Evolutionary conservation across 1,139 yeast species (phyloP).

Genomic region (Saccharomycopsis hybrid): DNA sequence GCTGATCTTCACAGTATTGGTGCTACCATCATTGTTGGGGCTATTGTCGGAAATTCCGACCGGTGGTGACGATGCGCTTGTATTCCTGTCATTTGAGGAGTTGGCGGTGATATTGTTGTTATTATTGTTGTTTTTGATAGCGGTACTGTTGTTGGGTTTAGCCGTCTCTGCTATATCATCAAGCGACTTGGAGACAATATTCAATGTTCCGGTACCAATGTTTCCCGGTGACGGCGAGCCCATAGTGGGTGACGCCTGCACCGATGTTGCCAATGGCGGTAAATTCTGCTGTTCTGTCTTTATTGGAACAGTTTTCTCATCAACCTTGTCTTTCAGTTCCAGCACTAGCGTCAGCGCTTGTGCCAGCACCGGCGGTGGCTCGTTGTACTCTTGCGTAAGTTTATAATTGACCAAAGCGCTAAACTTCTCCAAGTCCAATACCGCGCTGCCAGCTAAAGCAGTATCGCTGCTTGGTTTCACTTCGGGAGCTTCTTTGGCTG

Average conservation of each 20-base stretch:
- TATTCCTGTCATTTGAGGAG: too few species aligned
- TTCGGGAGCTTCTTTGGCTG: neutral
- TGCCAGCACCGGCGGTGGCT: too few species aligned
- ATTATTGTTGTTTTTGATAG: neutral
- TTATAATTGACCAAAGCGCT: neutral
- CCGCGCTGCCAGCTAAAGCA: neutral
- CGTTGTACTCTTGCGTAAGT: too few species aligned
- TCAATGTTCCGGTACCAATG: neutral
- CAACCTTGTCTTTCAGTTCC: too few species aligned
- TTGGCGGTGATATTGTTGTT: slow-evolving; percentile 22
- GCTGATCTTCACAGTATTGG: slow-evolving; percentile 45
- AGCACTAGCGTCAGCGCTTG: too few species aligned
- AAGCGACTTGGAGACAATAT: neutral
- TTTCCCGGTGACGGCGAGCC: too few species aligned
- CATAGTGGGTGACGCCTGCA: too few species aligned
- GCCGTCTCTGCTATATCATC: slow-evolving; percentile 19
- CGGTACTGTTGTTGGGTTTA: neutral
- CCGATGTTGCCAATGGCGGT: too few species aligned
- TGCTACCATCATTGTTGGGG: slow-evolving; percentile 23
- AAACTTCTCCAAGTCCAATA: neutral
- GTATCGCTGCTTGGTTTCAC: neutral
- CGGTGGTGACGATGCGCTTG: neutral
- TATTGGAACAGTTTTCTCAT: neutral
- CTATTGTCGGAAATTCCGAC: neutral
- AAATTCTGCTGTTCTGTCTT: neutral